Percentiles rank a stretch among this genome's conserved stretches.
Evolutionary conservation across 2,329 filamentous ascomycete genomes (phyloP).

Genomic region (Cladosporium oxysporum): DNA sequence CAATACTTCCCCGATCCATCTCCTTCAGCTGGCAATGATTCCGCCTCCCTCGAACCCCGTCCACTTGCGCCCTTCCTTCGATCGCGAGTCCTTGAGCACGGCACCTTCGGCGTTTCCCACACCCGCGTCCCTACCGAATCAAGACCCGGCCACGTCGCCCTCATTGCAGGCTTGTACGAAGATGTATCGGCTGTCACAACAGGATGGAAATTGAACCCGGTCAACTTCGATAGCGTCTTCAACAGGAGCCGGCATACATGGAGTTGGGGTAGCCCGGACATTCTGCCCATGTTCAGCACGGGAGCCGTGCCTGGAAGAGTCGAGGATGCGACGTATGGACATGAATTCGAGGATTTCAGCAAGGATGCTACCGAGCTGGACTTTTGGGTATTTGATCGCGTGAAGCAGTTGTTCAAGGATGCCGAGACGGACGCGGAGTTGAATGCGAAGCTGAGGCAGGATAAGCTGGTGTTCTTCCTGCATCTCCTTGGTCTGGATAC

Average conservation of each 20-base stretch:
- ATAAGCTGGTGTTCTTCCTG: slow-evolving; percentile 92
- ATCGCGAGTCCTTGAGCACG: slow-evolving; percentile 81
- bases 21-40: slow-evolving; percentile 55
- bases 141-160: slow-evolving; percentile 89
- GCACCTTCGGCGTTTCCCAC: slow-evolving; percentile 96
- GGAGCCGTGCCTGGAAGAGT: slow-evolving; percentile 87
- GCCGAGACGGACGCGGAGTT: slow-evolving; percentile 78
- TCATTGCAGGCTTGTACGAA: slow-evolving; percentile 95
- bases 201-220: slow-evolving; percentile 97
- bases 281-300: slow-evolving; percentile 93
- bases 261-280: slow-evolving; percentile 99
- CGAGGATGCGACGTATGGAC: slow-evolving; percentile 79
- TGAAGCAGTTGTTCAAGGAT: slow-evolving; percentile 80
- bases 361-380: slow-evolving; percentile 79
- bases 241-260: slow-evolving; percentile 95
- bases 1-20: slow-evolving; percentile 90
- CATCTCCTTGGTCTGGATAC: slow-evolving; percentile 93
- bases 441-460: slow-evolving; percentile 69
- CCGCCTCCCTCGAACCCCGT: slow-evolving; percentile 66
- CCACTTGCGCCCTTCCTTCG: slow-evolving; percentile 89
- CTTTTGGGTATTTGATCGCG: slow-evolving; percentile 92
- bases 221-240: slow-evolving; percentile 98
- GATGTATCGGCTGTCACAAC: slow-evolving; percentile 97
- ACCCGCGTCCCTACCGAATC: slow-evolving; percentile 97
- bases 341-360: slow-evolving; percentile 89